Evolutionary conservation across 163 green algal genomes (phyloP).

Genomic region (Chlamydomonas reinhardtii): DNA sequence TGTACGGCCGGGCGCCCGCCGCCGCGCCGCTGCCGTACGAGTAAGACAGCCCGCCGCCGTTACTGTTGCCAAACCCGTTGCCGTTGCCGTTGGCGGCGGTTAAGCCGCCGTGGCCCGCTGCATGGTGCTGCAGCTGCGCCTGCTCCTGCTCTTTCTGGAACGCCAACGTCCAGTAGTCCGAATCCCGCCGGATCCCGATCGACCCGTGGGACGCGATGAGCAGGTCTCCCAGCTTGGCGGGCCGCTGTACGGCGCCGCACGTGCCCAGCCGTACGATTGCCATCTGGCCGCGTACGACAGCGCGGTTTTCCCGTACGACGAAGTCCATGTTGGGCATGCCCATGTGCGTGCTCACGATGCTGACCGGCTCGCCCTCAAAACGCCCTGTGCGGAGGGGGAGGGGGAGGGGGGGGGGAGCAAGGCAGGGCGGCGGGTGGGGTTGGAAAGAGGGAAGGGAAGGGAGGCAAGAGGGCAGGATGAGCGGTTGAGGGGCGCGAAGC

Average conservation of each 20-base stretch:
- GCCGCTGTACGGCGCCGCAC: conserved; percentile 74
- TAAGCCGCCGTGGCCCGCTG: neutral
- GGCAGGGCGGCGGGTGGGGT: no score
- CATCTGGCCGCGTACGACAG: conserved; percentile 77
- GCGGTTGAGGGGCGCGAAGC: no score
- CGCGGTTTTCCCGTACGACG: conserved; percentile 76
- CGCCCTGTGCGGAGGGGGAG: conserved; percentile 45
- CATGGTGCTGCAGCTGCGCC: neutral
- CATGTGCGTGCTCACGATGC: conserved; percentile 78
- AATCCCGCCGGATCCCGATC: conserved; percentile 62
- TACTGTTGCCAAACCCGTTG: neutral
- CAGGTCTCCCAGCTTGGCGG: conserved; percentile 71
- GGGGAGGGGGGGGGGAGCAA: neutral
- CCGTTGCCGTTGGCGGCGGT: neutral
- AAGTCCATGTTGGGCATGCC: conserved; percentile 87
- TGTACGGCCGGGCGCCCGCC: conserved; percentile 56
- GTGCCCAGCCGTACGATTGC: conserved; percentile 81
- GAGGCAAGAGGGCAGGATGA: no score
- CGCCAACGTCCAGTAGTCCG: conserved; percentile 47
- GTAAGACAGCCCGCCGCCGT: conserved; percentile 57
- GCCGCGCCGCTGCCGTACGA: conserved; percentile 60
- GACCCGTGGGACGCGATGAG: conserved; percentile 70
- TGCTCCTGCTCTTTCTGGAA: neutral
- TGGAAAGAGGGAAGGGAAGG: neutral
- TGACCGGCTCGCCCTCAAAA: conserved; percentile 65